Conservation (phyloP, 345 rosid species). For the Syzygium oleosum region DNA sequence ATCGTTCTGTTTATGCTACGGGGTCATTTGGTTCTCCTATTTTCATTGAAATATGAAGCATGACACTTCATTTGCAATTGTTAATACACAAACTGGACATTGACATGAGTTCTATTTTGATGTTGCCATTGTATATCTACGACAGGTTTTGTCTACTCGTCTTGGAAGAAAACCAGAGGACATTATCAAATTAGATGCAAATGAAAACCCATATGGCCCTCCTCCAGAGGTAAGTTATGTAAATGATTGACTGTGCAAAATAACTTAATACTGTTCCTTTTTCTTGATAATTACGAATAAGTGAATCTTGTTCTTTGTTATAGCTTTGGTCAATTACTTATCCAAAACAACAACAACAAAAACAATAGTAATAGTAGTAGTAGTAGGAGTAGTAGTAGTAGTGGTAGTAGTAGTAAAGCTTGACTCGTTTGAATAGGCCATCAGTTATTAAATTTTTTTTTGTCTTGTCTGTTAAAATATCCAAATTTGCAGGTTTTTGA, state of each 20-base stretch:
- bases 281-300: background rate
- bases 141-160: constrained; percentile 67
- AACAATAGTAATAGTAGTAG: fast-evolving
- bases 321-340: background rate
- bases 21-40: background rate
- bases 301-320: background rate
- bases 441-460: background rate
- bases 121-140: background rate
- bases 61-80: background rate
- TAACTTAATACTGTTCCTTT: background rate
- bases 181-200: constrained; percentile 92
- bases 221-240: constrained; percentile 83
- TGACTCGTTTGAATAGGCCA: background rate
- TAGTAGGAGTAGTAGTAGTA: background rate
- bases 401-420: background rate
- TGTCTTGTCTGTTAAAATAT: constrained; percentile 11
- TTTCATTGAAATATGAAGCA: background rate
- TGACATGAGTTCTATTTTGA: background rate
- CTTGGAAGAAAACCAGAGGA: constrained; percentile 95
- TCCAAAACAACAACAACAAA: background rate
- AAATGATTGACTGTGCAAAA: background rate
- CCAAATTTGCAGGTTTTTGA: constrained; percentile 69
- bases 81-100: background rate
- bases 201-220: constrained; percentile 98
- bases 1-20: background rate